These are phyloP conservation scores for Pseudocercospora fuligena DNA, from an alignment of 2,329 filamentous ascomycete species.

Conservation along the genomic window DNA sequence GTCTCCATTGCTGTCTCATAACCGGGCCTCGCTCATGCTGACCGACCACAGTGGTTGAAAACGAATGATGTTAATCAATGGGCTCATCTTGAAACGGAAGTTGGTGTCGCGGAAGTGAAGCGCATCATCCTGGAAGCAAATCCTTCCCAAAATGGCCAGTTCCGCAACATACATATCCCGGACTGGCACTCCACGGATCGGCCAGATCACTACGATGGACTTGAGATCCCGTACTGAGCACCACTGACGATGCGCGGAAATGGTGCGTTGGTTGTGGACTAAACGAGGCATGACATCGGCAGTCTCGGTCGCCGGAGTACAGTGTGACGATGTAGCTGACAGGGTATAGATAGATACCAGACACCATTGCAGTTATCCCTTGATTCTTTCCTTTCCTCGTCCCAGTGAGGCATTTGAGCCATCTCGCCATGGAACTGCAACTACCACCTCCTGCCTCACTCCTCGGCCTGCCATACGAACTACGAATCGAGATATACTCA, in stretches of 20 bases:
- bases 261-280: background rate
- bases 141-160: background rate
- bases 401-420: no score
- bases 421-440: background rate
- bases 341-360: background rate
- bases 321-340: background rate
- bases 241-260: background rate
- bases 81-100: background rate
- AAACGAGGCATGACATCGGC: background rate
- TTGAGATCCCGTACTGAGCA: background rate
- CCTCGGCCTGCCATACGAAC: background rate
- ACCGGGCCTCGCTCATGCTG: background rate
- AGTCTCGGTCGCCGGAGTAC: background rate
- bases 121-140: conserved; percentile 2
- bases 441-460: background rate
- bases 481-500: background rate
- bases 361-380: no score
- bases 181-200: background rate
- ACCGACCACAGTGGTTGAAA: background rate
- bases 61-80: background rate
- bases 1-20: conserved; percentile 20
- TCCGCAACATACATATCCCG: background rate
- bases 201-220: background rate
- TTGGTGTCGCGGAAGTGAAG: conserved; percentile 3
- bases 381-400: no score